These are phyloP conservation scores for Psilocybe tampanensis DNA, from an alignment of 768 basidiomycete genomes.

Conservation along the genomic window DNA sequence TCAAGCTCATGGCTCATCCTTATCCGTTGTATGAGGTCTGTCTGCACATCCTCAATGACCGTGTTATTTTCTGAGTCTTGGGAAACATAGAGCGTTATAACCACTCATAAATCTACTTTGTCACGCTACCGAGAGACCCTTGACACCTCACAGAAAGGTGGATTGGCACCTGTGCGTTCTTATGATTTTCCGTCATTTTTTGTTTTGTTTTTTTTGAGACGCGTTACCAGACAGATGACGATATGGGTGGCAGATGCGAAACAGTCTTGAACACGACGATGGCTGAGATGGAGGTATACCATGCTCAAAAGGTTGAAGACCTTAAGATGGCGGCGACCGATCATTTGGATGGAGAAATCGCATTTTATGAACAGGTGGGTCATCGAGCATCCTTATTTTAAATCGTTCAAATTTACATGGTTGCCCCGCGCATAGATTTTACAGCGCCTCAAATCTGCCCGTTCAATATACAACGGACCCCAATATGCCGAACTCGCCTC, in stretches of 20 bases:
- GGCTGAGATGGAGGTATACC: slow-evolving; percentile 86
- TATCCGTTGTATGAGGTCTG: slow-evolving; percentile 68
- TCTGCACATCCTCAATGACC: not conserved
- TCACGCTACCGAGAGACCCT: slow-evolving; percentile 64
- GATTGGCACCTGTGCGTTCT: slow-evolving; percentile 8
- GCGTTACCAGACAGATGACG: slow-evolving; percentile 55
- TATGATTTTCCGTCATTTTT: not conserved
- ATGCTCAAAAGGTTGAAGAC: slow-evolving; percentile 73
- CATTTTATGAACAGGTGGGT: slow-evolving; percentile 68
- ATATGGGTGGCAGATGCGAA: slow-evolving; percentile 76
- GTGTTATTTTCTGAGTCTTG: not conserved
- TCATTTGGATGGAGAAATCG: slow-evolving; percentile 80
- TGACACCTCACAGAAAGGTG: slow-evolving; percentile 7
- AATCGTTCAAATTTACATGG: not conserved
- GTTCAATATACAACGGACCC: slow-evolving; percentile 52
- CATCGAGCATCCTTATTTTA: not conserved
- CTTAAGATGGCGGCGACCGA: slow-evolving; percentile 59
- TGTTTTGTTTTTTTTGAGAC: not conserved
- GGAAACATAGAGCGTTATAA: slow-evolving; percentile 57
- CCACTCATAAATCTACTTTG: slow-evolving; percentile 74
- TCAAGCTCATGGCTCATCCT: slow-evolving; percentile 80
- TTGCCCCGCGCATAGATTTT: slow-evolving; percentile 53
- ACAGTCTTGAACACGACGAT: slow-evolving; percentile 87
- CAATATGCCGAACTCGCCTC: slow-evolving; percentile 48
- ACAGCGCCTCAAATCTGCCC: slow-evolving; percentile 56